Evolutionary conservation across 2,329 filamentous ascomycete genomes (phyloP).

Genomic region (Pleochaeta shiraiana): DNA sequence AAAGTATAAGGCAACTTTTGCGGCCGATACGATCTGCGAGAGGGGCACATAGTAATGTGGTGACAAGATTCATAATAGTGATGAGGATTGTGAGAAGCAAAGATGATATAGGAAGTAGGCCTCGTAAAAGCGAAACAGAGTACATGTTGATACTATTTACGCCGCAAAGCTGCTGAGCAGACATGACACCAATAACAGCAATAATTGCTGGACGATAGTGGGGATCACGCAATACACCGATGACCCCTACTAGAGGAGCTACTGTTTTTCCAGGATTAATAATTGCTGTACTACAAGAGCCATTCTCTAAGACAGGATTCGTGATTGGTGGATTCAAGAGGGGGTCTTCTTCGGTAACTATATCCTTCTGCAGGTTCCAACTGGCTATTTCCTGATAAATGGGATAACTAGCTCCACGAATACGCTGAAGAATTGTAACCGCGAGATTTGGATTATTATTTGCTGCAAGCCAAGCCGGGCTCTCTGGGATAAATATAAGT

Average conservation of each 20-base stretch:
- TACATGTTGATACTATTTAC: constrained; percentile 99
- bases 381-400: constrained; percentile 49
- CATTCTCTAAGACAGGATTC: background rate
- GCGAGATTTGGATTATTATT: constrained; percentile 38
- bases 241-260: constrained; percentile 30
- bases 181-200: constrained; percentile 77
- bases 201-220: constrained; percentile 52
- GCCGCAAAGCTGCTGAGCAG: constrained; percentile 76
- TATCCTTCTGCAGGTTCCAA: constrained; percentile 27
- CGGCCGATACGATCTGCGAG: constrained; percentile 74
- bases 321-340: constrained; percentile 7
- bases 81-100: constrained; percentile 72
- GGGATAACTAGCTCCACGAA: constrained; percentile 46
- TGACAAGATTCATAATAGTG: constrained; percentile 60
- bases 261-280: background rate
- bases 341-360: constrained; percentile 13
- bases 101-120: constrained; percentile 61
- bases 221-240: constrained; percentile 43
- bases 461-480: constrained; percentile 65
- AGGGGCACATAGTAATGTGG: constrained; percentile 62
- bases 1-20: constrained; percentile 64
- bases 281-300: background rate
- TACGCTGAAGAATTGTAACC: constrained; percentile 44
- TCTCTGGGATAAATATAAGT: constrained; percentile 63
- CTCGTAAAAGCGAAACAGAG: constrained; percentile 69